A percentile compares a stretch with the other conserved stretches of the same genome.
Evolutionary conservation across 805 yeast species (phyloP).

Genomic region (Wickerhamomyces pijperi): DNA sequence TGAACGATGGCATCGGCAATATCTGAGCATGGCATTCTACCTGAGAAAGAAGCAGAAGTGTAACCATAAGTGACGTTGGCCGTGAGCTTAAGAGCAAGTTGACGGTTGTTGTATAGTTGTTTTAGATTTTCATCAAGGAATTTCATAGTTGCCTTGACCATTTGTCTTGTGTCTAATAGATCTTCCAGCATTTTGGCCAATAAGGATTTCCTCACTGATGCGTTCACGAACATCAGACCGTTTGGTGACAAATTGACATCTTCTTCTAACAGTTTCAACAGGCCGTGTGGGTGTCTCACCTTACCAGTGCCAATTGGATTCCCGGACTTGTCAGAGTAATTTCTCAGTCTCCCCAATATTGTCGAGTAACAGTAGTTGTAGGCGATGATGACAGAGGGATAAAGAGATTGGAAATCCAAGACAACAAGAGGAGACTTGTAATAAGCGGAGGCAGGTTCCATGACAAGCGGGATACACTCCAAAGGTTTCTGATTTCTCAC

Average conservation of each 20-base stretch:
- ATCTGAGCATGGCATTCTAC: constrained; percentile 95
- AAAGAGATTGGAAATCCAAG: constrained; percentile 84
- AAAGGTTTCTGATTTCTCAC: constrained; percentile 79
- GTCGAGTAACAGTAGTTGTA: constrained; percentile 82
- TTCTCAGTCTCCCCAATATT: constrained; percentile 48
- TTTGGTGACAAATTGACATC: constrained; percentile 72
- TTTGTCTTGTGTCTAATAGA: constrained; percentile 65
- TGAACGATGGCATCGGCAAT: constrained; percentile 91
- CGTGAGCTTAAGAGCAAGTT: constrained; percentile 75
- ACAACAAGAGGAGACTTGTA: constrained; percentile 87
- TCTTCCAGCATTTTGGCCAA: constrained; percentile 80
- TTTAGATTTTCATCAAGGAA: constrained; percentile 37
- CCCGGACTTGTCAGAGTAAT: constrained; percentile 27
- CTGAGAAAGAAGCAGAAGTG: constrained; percentile 88
- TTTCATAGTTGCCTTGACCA: constrained; percentile 69
- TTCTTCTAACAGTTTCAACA: constrained; percentile 39
- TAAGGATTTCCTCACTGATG: constrained; percentile 54
- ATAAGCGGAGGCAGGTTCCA: constrained; percentile 83
- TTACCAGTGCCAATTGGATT: constrained; percentile 40
- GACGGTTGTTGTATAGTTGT: constrained; percentile 61
- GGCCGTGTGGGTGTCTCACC: constrained; percentile 43
- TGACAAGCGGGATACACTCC: constrained; percentile 79
- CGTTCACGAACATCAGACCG: constrained; percentile 69
- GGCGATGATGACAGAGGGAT: constrained; percentile 88
- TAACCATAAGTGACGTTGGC: constrained; percentile 97